These are phyloP conservation scores for Trametes gibbosa DNA, from an alignment of 768 basidiomycete genomes.

Conservation along the genomic window DNA sequence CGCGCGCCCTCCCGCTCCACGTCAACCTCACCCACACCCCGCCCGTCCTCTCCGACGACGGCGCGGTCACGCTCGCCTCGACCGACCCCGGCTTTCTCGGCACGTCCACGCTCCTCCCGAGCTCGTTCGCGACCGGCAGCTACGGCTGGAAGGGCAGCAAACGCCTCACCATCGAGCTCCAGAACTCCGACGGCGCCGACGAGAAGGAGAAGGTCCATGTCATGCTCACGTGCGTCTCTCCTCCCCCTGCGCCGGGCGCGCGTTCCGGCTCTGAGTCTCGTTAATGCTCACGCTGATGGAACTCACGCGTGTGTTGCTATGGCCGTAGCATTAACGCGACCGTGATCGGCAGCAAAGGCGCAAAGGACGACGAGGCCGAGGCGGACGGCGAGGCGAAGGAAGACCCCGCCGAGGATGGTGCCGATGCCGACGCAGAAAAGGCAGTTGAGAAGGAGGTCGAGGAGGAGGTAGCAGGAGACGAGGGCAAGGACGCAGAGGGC, in stretches of 20 bases:
- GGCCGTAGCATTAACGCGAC: constrained; percentile 67
- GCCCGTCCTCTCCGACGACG: constrained; percentile 39
- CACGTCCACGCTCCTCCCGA: constrained; percentile 52
- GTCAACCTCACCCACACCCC: constrained; percentile 66
- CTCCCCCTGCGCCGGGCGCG: neutral
- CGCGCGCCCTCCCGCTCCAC: constrained; percentile 68
- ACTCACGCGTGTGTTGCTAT: neutral
- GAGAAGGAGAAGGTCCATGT: constrained; percentile 69
- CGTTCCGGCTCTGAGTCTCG: too few relatives aligned
- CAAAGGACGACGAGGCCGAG: constrained; percentile 38
- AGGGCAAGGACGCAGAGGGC: constrained; percentile 20
- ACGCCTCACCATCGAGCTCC: constrained; percentile 62
- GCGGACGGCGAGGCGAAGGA: constrained; percentile 32
- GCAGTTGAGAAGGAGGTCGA: constrained; percentile 27
- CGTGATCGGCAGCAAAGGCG: constrained; percentile 66
- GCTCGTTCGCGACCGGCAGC: constrained; percentile 68
- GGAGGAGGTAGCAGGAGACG: constrained; percentile 24
- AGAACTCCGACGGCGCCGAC: constrained; percentile 44
- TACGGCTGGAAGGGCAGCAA: constrained; percentile 85
- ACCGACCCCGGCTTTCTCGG: constrained; percentile 63
- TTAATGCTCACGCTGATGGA: neutral
- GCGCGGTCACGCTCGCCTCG: constrained; percentile 32
- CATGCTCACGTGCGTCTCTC: constrained; percentile 63
- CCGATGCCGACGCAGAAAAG: constrained; percentile 27
- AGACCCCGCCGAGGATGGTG: constrained; percentile 23